These are phyloP conservation scores for Prunus kanzakura DNA, from an alignment of 306 rosid species.

Conservation along the genomic window DNA sequence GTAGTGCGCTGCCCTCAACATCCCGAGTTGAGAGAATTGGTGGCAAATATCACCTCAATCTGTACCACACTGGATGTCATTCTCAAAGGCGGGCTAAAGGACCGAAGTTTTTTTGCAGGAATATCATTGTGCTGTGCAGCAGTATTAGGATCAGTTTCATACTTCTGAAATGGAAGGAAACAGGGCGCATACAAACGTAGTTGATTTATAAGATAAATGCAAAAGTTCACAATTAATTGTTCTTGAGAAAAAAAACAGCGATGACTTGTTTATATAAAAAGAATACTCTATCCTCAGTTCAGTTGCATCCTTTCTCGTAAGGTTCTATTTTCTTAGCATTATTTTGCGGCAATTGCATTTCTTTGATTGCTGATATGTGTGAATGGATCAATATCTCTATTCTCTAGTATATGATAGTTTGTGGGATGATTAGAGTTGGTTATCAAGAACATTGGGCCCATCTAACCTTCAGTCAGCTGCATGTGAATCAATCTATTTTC, in stretches of 20 bases:
- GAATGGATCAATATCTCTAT: neutral
- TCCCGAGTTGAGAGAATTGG: slow-evolving; percentile 55
- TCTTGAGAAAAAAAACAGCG: neutral
- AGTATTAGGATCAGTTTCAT: slow-evolving; percentile 27
- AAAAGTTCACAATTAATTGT: slow-evolving; percentile 27
- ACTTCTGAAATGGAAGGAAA: slow-evolving; percentile 15
- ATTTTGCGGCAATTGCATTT: neutral
- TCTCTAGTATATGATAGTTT: neutral
- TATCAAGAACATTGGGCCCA: neutral
- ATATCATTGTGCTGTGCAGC: neutral
- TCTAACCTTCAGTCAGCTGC: too few relatives aligned
- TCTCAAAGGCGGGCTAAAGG: slow-evolving; percentile 43
- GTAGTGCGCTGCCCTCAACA: slow-evolving; percentile 39
- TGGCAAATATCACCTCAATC: slow-evolving; percentile 55
- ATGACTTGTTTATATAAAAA: slow-evolving; percentile 6
- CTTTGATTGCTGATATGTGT: neutral
- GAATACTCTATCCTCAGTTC: neutral
- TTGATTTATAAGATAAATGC: slow-evolving; percentile 19
- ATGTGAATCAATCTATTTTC: too few relatives aligned
- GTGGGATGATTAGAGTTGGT: neutral
- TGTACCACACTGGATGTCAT: slow-evolving; percentile 66
- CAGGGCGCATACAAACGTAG: slow-evolving; percentile 27
- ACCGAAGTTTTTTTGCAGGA: too few relatives aligned
- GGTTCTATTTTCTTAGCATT: neutral
- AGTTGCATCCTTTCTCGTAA: neutral